Base-by-base conservation (phyloP, 2,329 filamentous ascomycete species). In the Epicoccum nigrum region DNA sequence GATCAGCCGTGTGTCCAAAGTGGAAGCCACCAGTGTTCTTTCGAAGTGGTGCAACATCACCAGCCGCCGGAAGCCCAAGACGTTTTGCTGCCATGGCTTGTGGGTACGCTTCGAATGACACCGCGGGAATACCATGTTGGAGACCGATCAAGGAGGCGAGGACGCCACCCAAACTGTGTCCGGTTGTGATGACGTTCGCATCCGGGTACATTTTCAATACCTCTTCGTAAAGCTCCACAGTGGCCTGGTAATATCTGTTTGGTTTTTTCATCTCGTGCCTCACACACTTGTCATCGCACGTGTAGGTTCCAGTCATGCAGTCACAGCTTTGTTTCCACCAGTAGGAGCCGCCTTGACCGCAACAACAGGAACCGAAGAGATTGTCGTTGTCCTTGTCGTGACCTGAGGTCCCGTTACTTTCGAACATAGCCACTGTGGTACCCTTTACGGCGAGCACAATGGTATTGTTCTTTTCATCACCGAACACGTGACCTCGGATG, bases 351-450 rank as follows among this genome's bases (percentile, higher is more conserved):
- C 68, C 67, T 34, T 72, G 70, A 15, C 64, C 70, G 39, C 70
- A 72, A 41, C 70, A 72, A 38, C 70, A 72, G 6, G 68, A 71
- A 0, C 69, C 70, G 38, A 68, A 70, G 1, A 72, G 52, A 19
- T 72, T 72, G 55, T 72, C 70, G 40, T 72, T 72, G 7, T 71
- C 70, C 40, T 72, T 72, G 45, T 72, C 70, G 34, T 67, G 63
- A 2, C 63, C 64, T 3, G 68, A 70, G 1, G 70, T 72, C 7
- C 70, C 70, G 25, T 71, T 70, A 13, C 69, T 67, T 41, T 71
- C 70, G 38, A 70, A 72, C 61, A 72, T 65, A 33, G 69, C 62
- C 5, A 71, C 64, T 8, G 67, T 68, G 13, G 70, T 72, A 31
- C 70, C 70, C 48, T 72, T 72, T 20, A 72, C 59, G 11, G 68